Percentiles rank a stretch among this genome's conserved stretches.
phyloP scores from a whole-genome alignment of 176 grass and related monocot species.

The Poa pratensis region DNA sequence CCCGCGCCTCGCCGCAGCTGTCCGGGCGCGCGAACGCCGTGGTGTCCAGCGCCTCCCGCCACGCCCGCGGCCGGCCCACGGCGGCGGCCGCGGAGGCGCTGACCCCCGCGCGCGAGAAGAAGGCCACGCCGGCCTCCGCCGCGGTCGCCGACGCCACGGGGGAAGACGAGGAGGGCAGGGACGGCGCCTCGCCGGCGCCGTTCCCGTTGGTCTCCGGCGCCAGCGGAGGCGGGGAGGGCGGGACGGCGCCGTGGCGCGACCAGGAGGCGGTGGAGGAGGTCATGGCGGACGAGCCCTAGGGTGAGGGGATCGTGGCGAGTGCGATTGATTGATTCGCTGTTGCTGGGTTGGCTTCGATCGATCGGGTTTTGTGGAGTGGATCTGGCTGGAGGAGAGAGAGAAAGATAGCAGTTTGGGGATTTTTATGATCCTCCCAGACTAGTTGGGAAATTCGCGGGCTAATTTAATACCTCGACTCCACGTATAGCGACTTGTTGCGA shows the following conservation, averaged over 20 bases:
- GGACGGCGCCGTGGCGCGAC: slow-evolving; percentile 65
- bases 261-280: slow-evolving; percentile 59
- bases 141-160: slow-evolving; percentile 18
- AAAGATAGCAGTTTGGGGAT: neutral
- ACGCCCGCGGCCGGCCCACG: slow-evolving; percentile 66
- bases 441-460: slow-evolving; percentile 10
- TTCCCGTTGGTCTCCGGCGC: neutral
- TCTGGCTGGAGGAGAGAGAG: slow-evolving; percentile 31
- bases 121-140: slow-evolving; percentile 51
- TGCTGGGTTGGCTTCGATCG: slow-evolving; percentile 25
- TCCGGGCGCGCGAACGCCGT: slow-evolving; percentile 71
- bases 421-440: neutral
- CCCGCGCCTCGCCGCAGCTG: slow-evolving; percentile 66
- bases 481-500: neutral
- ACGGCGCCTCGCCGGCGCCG: neutral
- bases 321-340: slow-evolving; percentile 6
- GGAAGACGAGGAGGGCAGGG: slow-evolving; percentile 17
- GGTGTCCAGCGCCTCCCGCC: slow-evolving; percentile 71
- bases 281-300: slow-evolving; percentile 44
- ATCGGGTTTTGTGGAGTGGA: slow-evolving; percentile 41
- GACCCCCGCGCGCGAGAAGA: slow-evolving; percentile 72
- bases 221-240: slow-evolving; percentile 28
- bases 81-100: slow-evolving; percentile 47
- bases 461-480: neutral
- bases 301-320: slow-evolving; percentile 35